Evolutionary conservation across 176 grass and related monocot genomes (phyloP), one percentile per base, ranked within the genome.

Genomic region (Zoysia pacifica): DNA sequence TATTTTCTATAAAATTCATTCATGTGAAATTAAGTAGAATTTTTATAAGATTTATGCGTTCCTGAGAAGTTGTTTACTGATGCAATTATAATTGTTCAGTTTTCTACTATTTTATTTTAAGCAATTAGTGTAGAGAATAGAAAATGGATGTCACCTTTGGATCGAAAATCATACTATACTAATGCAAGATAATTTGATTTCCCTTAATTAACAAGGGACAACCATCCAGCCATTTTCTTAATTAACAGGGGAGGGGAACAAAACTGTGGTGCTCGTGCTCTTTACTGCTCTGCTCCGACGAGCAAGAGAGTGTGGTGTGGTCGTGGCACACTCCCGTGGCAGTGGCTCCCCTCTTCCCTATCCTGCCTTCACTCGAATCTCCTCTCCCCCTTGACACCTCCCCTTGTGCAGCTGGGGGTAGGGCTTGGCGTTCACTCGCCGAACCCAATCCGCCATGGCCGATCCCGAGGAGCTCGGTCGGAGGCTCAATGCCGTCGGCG

Each of bases 391-490:
- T 8, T 54, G 13, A 19, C 58, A 10, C 56, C 56, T 20, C 9
- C 19, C 58, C 56, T 28, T 61, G 20, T 4, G 55, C 11, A 36
- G 28, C 28, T 28, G 28, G 28, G 20, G 70, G 61, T 72, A 72
- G 82, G 82, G 74, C 72, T 78, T 50, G 44, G 14, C 42, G 35
- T 10, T n/a, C 55, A 60, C 36, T 10, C 35, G 6, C 58, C n/a
- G 10, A 4, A 5, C 15, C 58, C 5, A n/a, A 4, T 12, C 53
- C 54, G 15, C 46, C 46, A 87, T 87, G 86, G 80, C 86, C 45
- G 80, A 88, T 77, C 51, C 80, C 52, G 74, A 87, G n/a, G 76
- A 90, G 59, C 73, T 93, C 58, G 74, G 45, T 67, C 67, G 77
- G 64, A 59, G 64, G 82, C 72, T 81, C 52, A 47, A 84, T 52